phyloP scores from a whole-genome alignment of 2,329 filamentous ascomycete species.

The Ophiostoma novo-ulmi region DNA sequence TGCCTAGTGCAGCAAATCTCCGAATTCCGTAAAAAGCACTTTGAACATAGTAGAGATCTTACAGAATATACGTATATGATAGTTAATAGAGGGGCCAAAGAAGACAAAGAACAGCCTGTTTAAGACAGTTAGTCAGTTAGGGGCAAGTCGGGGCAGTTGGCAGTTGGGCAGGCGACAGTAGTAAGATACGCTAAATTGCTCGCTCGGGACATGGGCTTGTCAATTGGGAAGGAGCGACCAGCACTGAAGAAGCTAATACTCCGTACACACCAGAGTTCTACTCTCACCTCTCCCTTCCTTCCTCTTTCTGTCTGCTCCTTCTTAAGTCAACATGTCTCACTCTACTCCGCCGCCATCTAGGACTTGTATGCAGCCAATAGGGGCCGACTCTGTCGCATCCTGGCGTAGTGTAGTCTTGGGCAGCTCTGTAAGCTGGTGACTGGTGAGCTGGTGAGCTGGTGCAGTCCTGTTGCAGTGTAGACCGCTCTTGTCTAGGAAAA shows the following conservation, averaged over 20 bases:
- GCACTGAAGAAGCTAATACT: background rate
- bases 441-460: background rate
- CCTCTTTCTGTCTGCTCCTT: background rate
- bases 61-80: no score
- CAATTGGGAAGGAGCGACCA: conserved; percentile 1
- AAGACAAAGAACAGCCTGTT: background rate
- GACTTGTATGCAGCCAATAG: background rate
- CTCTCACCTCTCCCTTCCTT: background rate
- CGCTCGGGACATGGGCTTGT: conserved; percentile 1
- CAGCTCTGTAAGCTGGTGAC: background rate
- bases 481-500: background rate
- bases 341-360: background rate
- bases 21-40: background rate
- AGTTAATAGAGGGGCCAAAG: background rate
- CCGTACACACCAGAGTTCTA: background rate
- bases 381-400: background rate
- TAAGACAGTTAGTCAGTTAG: no score
- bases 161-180: background rate
- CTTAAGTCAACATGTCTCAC: background rate
- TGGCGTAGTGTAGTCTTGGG: background rate
- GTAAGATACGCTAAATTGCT: conserved; percentile 6
- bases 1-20: background rate
- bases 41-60: background rate
- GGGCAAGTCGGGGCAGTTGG: background rate
- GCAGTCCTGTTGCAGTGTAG: background rate